Evolutionary conservation across 129 eudicot genomes (phyloP), one percentile per base, ranked within the genome.

Genomic region (Pittosporum tobira): DNA sequence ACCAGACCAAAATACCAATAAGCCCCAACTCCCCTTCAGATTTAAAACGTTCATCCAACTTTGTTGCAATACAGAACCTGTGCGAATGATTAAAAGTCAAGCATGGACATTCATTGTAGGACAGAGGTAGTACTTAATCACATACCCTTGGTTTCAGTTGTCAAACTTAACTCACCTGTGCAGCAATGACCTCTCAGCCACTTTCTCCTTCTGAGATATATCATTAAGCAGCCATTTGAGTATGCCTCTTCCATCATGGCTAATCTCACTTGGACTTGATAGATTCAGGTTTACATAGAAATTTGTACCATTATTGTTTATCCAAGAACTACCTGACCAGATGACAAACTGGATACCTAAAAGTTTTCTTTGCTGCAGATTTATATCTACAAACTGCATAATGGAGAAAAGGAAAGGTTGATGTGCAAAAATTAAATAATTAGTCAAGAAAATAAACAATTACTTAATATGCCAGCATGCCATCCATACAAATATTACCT

Each of bases 121-220:
- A n/a, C n/a, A n/a, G n/a, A n/a, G n/a, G n/a, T n/a, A n/a, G n/a
- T n/a, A n/a, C n/a, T n/a, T n/a, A n/a, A n/a, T n/a, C n/a, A n/a
- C n/a, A n/a, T n/a, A n/a, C n/a, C n/a, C n/a, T n/a, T n/a, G n/a
- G n/a, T n/a, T n/a, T n/a, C n/a, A n/a, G n/a, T n/a, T n/a, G n/a
- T n/a, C n/a, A n/a, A n/a, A n/a, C n/a, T n/a, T n/a, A n/a, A 59
- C 30, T 70, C 55, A 77, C 83, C 76, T 73, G 59, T 77, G 56
- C 69, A 57, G 64, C 40, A 61, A 64, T 69, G 67, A 48, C 66
- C 46, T 65, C 64, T 68, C 79, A 69, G 65, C 66, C 49, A 64
- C 73, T 62, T 51, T 62, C 59, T 59, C 69, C 40, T 61, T 22
- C 27, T 48, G 48, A 52, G 64, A 61, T 48, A 61, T 77, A 40